A percentile compares a stretch with the other conserved stretches of the same genome.
phyloP scores from a whole-genome alignment of 805 yeast species.

The Blastobotrys attinorum region DNA sequence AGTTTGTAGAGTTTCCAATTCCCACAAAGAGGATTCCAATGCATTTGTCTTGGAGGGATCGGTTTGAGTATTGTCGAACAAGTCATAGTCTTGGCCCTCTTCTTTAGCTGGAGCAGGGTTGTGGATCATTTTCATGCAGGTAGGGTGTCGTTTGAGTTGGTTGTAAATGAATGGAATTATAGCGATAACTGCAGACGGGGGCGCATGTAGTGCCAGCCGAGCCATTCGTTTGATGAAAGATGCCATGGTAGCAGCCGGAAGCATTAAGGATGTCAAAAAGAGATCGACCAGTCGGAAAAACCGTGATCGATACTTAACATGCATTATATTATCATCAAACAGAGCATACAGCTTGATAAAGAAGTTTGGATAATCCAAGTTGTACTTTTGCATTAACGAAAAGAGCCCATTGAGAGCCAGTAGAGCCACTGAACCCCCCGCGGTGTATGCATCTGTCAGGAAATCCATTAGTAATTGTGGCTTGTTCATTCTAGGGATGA shows the following conservation, averaged over 20 bases:
- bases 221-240: slow-evolving; percentile 82
- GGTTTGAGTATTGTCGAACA: slow-evolving; percentile 52
- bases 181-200: slow-evolving; percentile 84
- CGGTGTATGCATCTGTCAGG: slow-evolving; percentile 73
- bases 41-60: slow-evolving; percentile 81
- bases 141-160: slow-evolving; percentile 82
- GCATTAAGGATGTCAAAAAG: slow-evolving; percentile 79
- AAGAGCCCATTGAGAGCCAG: slow-evolving; percentile 83
- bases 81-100: slow-evolving; percentile 34
- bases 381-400: slow-evolving; percentile 70
- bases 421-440: slow-evolving; percentile 56
- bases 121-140: slow-evolving; percentile 86
- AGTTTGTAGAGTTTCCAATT: slow-evolving; percentile 62
- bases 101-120: slow-evolving; percentile 24
- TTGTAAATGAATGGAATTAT: slow-evolving; percentile 89
- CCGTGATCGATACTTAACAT: slow-evolving; percentile 73
- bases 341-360: slow-evolving; percentile 74
- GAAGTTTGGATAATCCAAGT: slow-evolving; percentile 88
- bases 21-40: slow-evolving; percentile 86
- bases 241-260: slow-evolving; percentile 76
- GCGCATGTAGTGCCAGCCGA: slow-evolving; percentile 63
- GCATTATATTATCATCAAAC: slow-evolving; percentile 66
- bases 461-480: slow-evolving; percentile 91
- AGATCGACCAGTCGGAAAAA: slow-evolving; percentile 81
- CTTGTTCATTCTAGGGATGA: slow-evolving; percentile 70